phyloP scores from a whole-genome alignment of 805 yeast species.

The Candida peoriensis region DNA sequence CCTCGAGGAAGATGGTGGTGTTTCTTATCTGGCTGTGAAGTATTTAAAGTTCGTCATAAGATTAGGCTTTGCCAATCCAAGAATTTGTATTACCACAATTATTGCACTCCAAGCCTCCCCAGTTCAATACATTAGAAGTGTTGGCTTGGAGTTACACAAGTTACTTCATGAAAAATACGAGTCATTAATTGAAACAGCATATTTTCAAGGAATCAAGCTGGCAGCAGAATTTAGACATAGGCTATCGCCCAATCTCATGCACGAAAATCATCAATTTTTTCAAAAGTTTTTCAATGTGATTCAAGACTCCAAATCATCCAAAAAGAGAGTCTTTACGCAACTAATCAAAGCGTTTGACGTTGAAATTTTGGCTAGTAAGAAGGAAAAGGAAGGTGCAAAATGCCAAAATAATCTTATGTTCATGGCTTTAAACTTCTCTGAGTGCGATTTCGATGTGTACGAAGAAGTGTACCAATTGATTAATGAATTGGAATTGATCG shows the following conservation, averaged over 20 bases:
- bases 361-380: conserved; percentile 20
- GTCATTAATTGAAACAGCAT: conserved; percentile 61
- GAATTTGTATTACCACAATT: conserved; percentile 60
- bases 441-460: conserved; percentile 32
- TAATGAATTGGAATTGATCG: background rate
- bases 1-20: conserved; percentile 37
- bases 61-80: conserved; percentile 73
- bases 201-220: conserved; percentile 54
- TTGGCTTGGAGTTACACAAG: conserved; percentile 49
- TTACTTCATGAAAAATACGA: conserved; percentile 63
- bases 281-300: conserved; percentile 38
- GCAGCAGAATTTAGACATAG: conserved; percentile 43
- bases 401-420: conserved; percentile 29
- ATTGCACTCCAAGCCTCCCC: conserved; percentile 63
- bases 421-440: conserved; percentile 35
- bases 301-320: conserved; percentile 32
- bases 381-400: conserved; percentile 3
- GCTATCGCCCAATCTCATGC: conserved; percentile 22
- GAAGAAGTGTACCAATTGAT: conserved; percentile 41
- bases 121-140: conserved; percentile 33
- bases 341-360: conserved; percentile 28
- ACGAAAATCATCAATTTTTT: conserved; percentile 30
- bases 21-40: conserved; percentile 46
- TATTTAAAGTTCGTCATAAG: conserved; percentile 52
- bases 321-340: conserved; percentile 36